Conservation (phyloP, 345 rosid species). For the Anacardium occidentale region DNA sequence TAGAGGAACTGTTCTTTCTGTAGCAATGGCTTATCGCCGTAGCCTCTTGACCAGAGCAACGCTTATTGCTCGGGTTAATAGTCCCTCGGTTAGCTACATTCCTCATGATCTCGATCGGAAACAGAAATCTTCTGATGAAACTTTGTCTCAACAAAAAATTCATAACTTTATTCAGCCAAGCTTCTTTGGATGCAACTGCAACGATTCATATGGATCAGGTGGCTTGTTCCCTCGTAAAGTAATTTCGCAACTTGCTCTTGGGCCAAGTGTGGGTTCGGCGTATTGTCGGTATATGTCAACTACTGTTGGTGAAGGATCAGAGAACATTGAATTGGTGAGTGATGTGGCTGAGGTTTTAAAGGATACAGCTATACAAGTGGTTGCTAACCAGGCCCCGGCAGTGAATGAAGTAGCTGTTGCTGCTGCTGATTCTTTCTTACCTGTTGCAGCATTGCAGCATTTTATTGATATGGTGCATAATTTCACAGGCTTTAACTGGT, state of each 20-base stretch:
- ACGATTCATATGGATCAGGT: slow-evolving; percentile 14
- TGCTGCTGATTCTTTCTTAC: slow-evolving; percentile 54
- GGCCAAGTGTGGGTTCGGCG: slow-evolving; percentile 27
- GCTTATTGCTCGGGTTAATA: slow-evolving; percentile 26
- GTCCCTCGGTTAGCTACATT: slow-evolving; percentile 28
- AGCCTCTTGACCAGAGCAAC: slow-evolving; percentile 33
- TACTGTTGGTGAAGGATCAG: slow-evolving; percentile 27
- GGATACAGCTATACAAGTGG: slow-evolving; percentile 31
- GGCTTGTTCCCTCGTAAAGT: slow-evolving; percentile 12
- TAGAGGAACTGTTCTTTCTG: background rate
- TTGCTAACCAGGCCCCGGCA: slow-evolving; percentile 36
- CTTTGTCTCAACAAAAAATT: slow-evolving; percentile 15
- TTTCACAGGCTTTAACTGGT: slow-evolving; percentile 49
- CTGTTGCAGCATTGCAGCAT: slow-evolving; percentile 50
- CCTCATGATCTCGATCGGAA: slow-evolving; percentile 28
- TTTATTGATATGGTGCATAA: slow-evolving; percentile 40
- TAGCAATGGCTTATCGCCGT: slow-evolving; percentile 38
- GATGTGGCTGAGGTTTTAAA: slow-evolving; percentile 40
- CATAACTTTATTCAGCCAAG: slow-evolving; percentile 25
- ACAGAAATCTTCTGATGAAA: slow-evolving; percentile 8
- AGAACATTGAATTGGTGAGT: slow-evolving; percentile 36
- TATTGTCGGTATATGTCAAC: slow-evolving; percentile 45
- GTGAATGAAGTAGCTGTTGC: slow-evolving; percentile 54
- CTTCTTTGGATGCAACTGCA: slow-evolving; percentile 24
- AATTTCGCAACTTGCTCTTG: slow-evolving; percentile 16